Base-by-base conservation (phyloP, 352 stramenopile species). In the Phytophthora citricola region DNA sequence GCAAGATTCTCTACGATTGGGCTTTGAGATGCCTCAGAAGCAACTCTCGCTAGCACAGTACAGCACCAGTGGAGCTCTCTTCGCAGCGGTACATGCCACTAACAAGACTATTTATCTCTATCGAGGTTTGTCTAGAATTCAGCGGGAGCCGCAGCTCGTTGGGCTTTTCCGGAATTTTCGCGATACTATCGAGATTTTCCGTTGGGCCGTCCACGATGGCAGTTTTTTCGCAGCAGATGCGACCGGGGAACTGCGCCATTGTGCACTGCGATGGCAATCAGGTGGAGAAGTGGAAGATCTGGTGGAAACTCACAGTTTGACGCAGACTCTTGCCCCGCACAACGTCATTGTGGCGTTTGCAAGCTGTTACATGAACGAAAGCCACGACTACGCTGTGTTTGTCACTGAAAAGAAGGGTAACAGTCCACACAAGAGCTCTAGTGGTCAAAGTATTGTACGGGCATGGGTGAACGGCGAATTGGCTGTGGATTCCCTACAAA, bases 1-100 rank as follows among this genome's bases (percentile, higher is more conserved):
- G 22, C 77, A 90, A 36, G 84, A 94, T 51, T 71, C 76, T 0
- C 46, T 94, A 3, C 75, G 77, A 17, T 63, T 92, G 12, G 78
- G 59, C 27, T 94, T 90, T 48, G 86, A 94, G 51, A 59, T 90
- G 7, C 65, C 71, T 1, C 66, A 86, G 17, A 91, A 90, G 32
- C 83, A 92, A 34, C 73, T 89, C 14, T 79, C 76, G 2, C 73
- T 87, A 4, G 75, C 89, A 6, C 70, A 77, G 22, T 94, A 94
- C 67, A 90, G 79, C 32, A 54, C 74, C 11, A 91, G 70, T 14
- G 85, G 85, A 1, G 82, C 67, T 20, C 65, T 85, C 20, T 79
- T 92, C 50, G 71, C 71, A 12, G 67, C 67, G 1, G 70, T 80
- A 0, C 80, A 89, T 27, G 58, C 75, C 1, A 56, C 63, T 1